Base-by-base conservation (phyloP, 2,329 filamentous ascomycete genomes). In the Penicillium sp. region DNA sequence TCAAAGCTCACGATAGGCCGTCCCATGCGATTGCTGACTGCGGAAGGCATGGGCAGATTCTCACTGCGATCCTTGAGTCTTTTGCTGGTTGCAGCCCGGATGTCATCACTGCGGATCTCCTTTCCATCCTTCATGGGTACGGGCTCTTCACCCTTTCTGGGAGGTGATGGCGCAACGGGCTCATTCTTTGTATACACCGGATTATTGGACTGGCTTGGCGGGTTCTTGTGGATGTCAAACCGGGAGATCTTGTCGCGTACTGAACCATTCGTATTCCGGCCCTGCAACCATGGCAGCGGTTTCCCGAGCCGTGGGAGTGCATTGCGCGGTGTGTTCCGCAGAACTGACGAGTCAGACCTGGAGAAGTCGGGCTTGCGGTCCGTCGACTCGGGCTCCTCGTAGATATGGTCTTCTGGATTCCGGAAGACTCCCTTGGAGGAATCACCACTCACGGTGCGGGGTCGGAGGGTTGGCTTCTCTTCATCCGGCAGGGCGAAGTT, bases 1-100 rank as follows among this genome's bases (percentile, higher is more conserved):
- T 96, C 86, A 84, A 98, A 98, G 84, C 94, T 98, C 83, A 98
- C 94, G 82, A 98, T 98, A 65, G 94, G 94, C 74, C 94, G 88
- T 70, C 92, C 92, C 70, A 91, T 90, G 73, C 85, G 90, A 80
- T 97, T 90, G 80, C 93, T 97, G 77, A 98, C 93, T 72, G 91
- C 89, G 57, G 91, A 92, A 66, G 94, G 94, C 72, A 90, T 94
- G 30, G 93, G 94, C 64, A 98, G 83, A 74, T 91, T 96, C 59
- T 88, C 79, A 78, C 93, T 97, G 73, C 93, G 89, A 77, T 97
- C 92, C 75, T 88, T 93, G 65, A 95, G 82, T 74, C 83, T 89
- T 86, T 96, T 96, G 78, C 91, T 95, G 7, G 94, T 98, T 57
- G 94, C 94, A 67, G 91, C 87, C 61, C 92, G 87, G 66, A 98